phyloP scores from a whole-genome alignment of 116 monocot species.

The Trichopus zeylanicus region DNA sequence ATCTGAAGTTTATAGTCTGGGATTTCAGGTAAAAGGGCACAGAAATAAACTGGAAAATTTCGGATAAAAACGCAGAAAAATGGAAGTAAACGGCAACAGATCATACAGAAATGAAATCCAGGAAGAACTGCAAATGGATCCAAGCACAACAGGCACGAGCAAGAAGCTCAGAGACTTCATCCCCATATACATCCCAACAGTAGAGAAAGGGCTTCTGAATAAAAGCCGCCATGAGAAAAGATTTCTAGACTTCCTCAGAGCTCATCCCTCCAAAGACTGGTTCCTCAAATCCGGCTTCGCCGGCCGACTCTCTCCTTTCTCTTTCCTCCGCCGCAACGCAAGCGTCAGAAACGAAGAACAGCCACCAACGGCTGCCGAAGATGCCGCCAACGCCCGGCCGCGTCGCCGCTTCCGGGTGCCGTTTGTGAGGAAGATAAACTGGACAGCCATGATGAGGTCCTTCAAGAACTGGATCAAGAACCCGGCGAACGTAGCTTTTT shows the following conservation, averaged over 20 bases:
- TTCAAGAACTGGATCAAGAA: conserved; percentile 21
- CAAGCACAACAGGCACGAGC: neutral
- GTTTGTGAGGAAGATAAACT: conserved; percentile 8
- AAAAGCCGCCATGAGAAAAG: conserved; percentile 7
- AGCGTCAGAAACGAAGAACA: too few relatives aligned
- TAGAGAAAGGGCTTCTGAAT: neutral
- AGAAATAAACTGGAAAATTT: too few relatives aligned
- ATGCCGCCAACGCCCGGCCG: too few relatives aligned
- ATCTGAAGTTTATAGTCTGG: too few relatives aligned
- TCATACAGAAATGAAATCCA: neutral
- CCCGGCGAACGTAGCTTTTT: conserved; percentile 13
- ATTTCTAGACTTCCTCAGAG: conserved; percentile 19
- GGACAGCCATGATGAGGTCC: neutral
- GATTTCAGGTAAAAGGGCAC: too few relatives aligned
- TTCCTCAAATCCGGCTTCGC: conserved; percentile 9
- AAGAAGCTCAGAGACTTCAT: conserved; percentile 1
- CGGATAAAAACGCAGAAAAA: too few relatives aligned
- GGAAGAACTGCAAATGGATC: neutral
- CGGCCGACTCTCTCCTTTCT: neutral
- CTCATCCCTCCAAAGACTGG: conserved; percentile 13
- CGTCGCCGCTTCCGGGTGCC: conserved; percentile 5
- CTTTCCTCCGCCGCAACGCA: neutral
- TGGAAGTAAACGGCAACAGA: neutral
- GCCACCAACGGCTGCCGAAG: neutral
- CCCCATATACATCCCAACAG: conserved; percentile 5